These are phyloP conservation scores for Ophiocordyceps camponoti-saundersi DNA, from an alignment of 2,329 filamentous ascomycete genomes.

Conservation along the genomic window DNA sequence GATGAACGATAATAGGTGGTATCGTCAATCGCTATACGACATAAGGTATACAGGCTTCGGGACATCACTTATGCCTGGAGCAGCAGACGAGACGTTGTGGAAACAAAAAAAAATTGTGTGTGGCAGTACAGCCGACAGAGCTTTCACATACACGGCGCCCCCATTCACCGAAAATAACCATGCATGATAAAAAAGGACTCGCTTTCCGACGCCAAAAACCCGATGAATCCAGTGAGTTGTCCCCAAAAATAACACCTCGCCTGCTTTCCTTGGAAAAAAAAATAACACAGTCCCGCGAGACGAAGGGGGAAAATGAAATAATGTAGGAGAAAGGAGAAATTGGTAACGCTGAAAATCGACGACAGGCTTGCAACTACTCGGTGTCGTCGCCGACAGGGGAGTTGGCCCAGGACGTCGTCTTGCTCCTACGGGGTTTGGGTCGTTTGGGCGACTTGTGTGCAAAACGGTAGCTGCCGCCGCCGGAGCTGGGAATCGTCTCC, in stretches of 20 bases:
- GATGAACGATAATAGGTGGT: not conserved
- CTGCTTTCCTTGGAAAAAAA: slow-evolving; percentile 2
- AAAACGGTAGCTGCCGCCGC: slow-evolving; percentile 10
- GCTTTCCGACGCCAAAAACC: slow-evolving; percentile 3
- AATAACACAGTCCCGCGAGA: not conserved
- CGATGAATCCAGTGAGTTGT: not conserved
- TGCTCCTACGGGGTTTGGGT: slow-evolving; percentile 12
- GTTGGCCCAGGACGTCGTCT: slow-evolving; percentile 9
- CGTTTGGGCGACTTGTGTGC: slow-evolving; percentile 14
- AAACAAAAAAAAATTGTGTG: not conserved
- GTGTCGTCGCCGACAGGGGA: slow-evolving; percentile 21
- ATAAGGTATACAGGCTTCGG: too few relatives aligned
- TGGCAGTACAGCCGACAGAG: not conserved
- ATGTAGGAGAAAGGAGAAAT: not conserved
- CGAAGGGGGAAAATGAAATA: slow-evolving; percentile 2
- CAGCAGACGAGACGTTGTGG: too few relatives aligned
- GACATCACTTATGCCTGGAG: too few relatives aligned
- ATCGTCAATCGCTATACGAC: not conserved
- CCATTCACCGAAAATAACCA: not conserved
- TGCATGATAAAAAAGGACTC: slow-evolving; percentile 5
- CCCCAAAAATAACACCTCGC: slow-evolving; percentile 1
- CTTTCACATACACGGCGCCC: not conserved
- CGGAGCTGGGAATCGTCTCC: slow-evolving; percentile 27
- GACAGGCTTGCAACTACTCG: slow-evolving; percentile 8
- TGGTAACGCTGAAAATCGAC: not conserved